Base-by-base conservation (phyloP, 306 rosid species). In the Ochetophila trinervis region DNA sequence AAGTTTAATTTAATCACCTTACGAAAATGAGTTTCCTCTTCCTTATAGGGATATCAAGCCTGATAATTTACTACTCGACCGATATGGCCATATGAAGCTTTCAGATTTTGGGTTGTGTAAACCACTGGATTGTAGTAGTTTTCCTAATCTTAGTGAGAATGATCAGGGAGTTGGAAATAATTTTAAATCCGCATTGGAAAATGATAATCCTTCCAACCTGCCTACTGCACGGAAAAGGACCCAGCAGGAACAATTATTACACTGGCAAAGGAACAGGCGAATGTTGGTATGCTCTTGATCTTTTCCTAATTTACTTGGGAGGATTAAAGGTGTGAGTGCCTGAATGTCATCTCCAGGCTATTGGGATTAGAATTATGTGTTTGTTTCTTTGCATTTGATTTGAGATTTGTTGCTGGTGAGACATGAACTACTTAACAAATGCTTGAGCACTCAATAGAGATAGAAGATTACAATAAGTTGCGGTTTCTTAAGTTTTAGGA, bases 101-200 rank as follows among this genome's bases (percentile, higher is more conserved):
- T 90, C 97, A 57, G 95, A 90, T 83, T 90, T 90, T 76, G 97
- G 97, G 36, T 78, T 90, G 82, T 90, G 95, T 61, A 90, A 90
- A 70, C 95, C 95, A 30, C 73, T 90, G 75, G 91, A 88, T 74
- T 77, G 85, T 78, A 87, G 86, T 57, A 85, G 84, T 73, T 84
- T 90, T 71, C 87, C 84, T 6, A 74, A 78, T 75, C 81, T 83
- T 44, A 76, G 67, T 48, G 87, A 79, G 71, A 72, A 70, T 62
- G 84, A 67, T 48, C 57, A 63, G 6, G 68, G 51, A 47, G 45
- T 36, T 15, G 87, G 67, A 63, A 74, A 65, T 47, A 76, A 70
- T 47, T 50, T 37, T n/a, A 66, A 67, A 37, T 60, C 71, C 44
- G 34, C 61, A 0, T 17, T 23, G 35, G 62, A 37, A 6, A 76